Base-by-base conservation (phyloP, 1,284 basidiomycete genomes). In the Cutaneotrichosporon mucoides region DNA sequence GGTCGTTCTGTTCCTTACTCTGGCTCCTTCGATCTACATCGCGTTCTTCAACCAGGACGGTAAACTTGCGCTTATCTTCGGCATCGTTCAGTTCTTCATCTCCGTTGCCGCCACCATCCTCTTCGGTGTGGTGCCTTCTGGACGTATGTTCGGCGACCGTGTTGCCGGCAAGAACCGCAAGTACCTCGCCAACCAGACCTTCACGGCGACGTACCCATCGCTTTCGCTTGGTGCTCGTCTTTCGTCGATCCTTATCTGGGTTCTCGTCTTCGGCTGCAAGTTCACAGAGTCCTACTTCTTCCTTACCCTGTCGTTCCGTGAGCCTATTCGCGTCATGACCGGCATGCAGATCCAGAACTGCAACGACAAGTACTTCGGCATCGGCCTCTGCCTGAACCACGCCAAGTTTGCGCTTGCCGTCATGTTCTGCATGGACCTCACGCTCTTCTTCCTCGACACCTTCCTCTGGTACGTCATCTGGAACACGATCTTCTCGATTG, bases 391-490 rank as follows among this genome's bases (percentile, higher is more conserved):
- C 78, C 80, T 81, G 52, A 91, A 96, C 73, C 93, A 97, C 67
- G 89, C 92, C 1, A 88, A 88, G 6, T 96, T 96, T 79, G 89
- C 93, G 11, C 80, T 97, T 66, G 84, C 93, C 59, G 89, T 95
- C 81, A 97, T 96, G 93, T 96, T 92, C 76, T 79, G 93, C 79
- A 95, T 96, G 92, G 92, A 96, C 75, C 79, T 96, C 44, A 86
- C 88, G 51, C 84, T 96, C 53, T 97, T 92, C 85, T 97, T 96
- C 84, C 82, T 97, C 75, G 92, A 97, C 80, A 97, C 93, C 6
- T 97, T 95, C 86, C 80, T 97, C 44, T 97, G 93, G 93, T 95
- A 79, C 62, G 81, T 82, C 66, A 96, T 97, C 71, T 97, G 93
- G 93, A 94, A 94, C 78, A 94, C 92, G 8, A 89, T 95, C 58